A percentile compares a stretch with the other conserved stretches of the same genome.
These are phyloP conservation scores for Apophysomyces variabilis DNA, from an alignment of 371 early-diverging fungal genomes.

Conservation along the genomic window DNA sequence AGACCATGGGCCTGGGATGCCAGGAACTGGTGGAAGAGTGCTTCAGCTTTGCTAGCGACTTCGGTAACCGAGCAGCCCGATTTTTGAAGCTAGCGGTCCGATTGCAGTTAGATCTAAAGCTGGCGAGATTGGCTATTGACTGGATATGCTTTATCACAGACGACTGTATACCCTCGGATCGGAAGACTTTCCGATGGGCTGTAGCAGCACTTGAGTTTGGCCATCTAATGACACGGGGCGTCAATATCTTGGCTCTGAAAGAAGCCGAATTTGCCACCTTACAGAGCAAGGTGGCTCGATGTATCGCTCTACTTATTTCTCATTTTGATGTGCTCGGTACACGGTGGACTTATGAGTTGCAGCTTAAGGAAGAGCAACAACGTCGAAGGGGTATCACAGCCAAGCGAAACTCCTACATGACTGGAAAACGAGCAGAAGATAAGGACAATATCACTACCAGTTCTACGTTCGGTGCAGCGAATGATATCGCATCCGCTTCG, in stretches of 20 bases:
- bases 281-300: slow-evolving; percentile 74
- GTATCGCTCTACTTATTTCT: slow-evolving; percentile 80
- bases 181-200: slow-evolving; percentile 89
- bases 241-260: slow-evolving; percentile 68
- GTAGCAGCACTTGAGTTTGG: slow-evolving; percentile 86
- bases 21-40: slow-evolving; percentile 83
- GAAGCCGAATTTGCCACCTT: slow-evolving; percentile 75
- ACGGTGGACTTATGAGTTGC: slow-evolving; percentile 56
- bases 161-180: slow-evolving; percentile 77
- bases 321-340: slow-evolving; percentile 82
- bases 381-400: slow-evolving; percentile 41
- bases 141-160: slow-evolving; percentile 87
- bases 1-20: slow-evolving; percentile 59
- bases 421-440: slow-evolving; percentile 29
- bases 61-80: slow-evolving; percentile 71
- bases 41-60: slow-evolving; percentile 84
- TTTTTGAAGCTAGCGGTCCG: slow-evolving; percentile 64
- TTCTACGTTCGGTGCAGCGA: slow-evolving; percentile 49
- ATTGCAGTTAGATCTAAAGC: slow-evolving; percentile 58
- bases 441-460: slow-evolving; percentile 49
- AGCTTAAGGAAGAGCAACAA: slow-evolving; percentile 50
- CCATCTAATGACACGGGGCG: slow-evolving; percentile 78
- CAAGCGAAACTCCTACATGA: slow-evolving; percentile 44
- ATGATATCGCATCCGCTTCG: slow-evolving; percentile 31
- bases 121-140: slow-evolving; percentile 77